Evolutionary conservation across 176 grass and related monocot genomes (phyloP).

Genomic region (Pontederia paniculata): DNA sequence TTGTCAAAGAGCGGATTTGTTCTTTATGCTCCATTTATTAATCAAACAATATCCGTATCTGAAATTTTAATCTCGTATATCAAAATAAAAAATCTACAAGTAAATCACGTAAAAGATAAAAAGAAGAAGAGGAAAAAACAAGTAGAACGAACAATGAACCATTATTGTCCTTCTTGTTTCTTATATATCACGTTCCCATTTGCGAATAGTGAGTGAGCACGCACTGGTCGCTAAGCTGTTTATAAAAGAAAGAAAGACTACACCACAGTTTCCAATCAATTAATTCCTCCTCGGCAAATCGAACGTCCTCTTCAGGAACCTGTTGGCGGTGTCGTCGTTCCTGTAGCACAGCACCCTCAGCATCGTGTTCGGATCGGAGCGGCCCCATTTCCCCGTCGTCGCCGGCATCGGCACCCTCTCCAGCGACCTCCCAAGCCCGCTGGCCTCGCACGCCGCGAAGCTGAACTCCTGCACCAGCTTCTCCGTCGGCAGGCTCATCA

Average conservation of each 20-base stretch:
- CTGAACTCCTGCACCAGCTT: constrained; percentile 51
- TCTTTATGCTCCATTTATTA: too few species aligned
- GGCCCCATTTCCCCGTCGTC: constrained; percentile 53
- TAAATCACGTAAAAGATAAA: too few species aligned
- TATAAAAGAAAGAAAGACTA: not conserved
- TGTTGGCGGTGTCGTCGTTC: constrained; percentile 67
- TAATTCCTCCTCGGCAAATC: constrained; percentile 64
- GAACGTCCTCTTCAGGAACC: constrained; percentile 75
- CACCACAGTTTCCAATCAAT: not conserved
- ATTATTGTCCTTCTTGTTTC: too few species aligned
- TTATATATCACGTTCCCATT: too few species aligned
- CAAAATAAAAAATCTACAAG: too few species aligned
- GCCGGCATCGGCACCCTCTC: constrained; percentile 44
- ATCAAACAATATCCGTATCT: too few species aligned
- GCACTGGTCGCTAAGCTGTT: not conserved
- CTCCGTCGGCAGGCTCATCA: constrained; percentile 59
- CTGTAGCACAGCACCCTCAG: constrained; percentile 73
- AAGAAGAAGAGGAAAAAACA: too few species aligned
- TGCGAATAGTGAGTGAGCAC: not conserved
- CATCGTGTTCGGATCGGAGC: constrained; percentile 59
- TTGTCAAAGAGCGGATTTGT: too few species aligned
- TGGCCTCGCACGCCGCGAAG: constrained; percentile 41
- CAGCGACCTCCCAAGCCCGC: constrained; percentile 17
- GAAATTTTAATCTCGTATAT: too few species aligned
- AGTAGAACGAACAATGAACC: too few species aligned